phyloP scores from a whole-genome alignment of 352 stramenopile species.

The Pythium aristosporum region DNA sequence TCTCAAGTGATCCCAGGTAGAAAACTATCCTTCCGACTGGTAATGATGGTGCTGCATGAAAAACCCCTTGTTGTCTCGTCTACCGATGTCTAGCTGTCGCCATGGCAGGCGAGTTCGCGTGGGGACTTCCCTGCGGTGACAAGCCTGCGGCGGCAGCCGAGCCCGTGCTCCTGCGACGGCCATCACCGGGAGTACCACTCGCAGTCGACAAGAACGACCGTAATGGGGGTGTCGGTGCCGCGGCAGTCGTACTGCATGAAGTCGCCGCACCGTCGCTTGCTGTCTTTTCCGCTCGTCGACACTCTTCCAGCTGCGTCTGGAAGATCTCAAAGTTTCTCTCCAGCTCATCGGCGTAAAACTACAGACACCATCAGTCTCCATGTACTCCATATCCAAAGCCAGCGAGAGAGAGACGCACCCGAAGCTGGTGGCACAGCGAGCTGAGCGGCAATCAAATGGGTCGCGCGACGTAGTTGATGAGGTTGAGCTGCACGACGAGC shows the following conservation, averaged over 20 bases:
- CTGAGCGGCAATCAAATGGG: slow-evolving; percentile 72
- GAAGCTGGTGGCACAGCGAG: slow-evolving; percentile 55
- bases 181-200: no score
- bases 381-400: not conserved
- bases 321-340: slow-evolving; percentile 69
- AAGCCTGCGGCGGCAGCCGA: no score
- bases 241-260: no score
- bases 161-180: no score
- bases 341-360: slow-evolving; percentile 69
- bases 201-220: not conserved
- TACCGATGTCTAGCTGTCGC: no score
- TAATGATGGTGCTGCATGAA: not conserved
- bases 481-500: slow-evolving; percentile 67
- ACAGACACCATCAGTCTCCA: not conserved
- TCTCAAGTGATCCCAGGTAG: slow-evolving; percentile 44
- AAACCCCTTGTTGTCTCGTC: no score
- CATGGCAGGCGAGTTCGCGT: no score
- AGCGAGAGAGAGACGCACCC: slow-evolving; percentile 28
- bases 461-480: slow-evolving; percentile 74
- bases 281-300: slow-evolving; percentile 8
- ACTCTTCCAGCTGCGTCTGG: slow-evolving; percentile 41
- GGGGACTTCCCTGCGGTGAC: no score
- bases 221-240: not conserved
- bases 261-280: not conserved
- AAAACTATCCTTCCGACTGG: not conserved